Evolutionary conservation across 2,329 filamentous ascomycete genomes (phyloP), one percentile per base, ranked within the genome.

Genomic region (Xylaria sp.): DNA sequence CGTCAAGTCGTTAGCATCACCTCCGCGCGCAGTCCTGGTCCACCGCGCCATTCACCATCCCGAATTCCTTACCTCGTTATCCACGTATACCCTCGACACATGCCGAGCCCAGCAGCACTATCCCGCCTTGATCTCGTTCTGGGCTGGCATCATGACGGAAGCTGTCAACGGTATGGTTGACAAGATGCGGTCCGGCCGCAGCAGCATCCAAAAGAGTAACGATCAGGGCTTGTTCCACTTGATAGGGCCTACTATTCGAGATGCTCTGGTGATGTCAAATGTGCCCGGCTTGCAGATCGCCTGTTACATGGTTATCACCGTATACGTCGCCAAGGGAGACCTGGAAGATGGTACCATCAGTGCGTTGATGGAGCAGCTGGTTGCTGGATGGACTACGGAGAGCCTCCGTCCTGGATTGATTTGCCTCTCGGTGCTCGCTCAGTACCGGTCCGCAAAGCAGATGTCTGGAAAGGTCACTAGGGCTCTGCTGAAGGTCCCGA

Each of bases 251-350:
- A 67, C 92, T 2, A 80, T 99, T 37, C 89, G 91, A 61, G 87
- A 90, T 64, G 90, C 89, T 1, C 80, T 97, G 62, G 81, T 87
- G 7, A 83, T 93, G 77, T 86, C 86, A 68, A 86, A 88, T 62
- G 86, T 88, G 0, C 84, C 91, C 0, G 90, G 93, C 63, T 78
- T 96, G 48, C 89, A 92, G 65, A 83, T 95, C 61, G 92, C 89
- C 13, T 92, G 90, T 59, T 97, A 96, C 73, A 96, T 97, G 89
- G 86, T 96, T 18, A 83, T 92, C 58, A 85, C 91, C 5, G 86
- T 97, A 53, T 82, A 97, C 63, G 92, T 91, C 5, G 87, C 90
- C 53, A 96, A 96, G 74, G 87, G 89, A 0, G 82, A 84, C 52
- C 80, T 97, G 11, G 85, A 89, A 52, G 92, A 97, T 68, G 83